These are phyloP conservation scores for Paramecium sonneborni DNA, from an alignment of 73 alveolate genomes.

Conservation along the genomic window DNA sequence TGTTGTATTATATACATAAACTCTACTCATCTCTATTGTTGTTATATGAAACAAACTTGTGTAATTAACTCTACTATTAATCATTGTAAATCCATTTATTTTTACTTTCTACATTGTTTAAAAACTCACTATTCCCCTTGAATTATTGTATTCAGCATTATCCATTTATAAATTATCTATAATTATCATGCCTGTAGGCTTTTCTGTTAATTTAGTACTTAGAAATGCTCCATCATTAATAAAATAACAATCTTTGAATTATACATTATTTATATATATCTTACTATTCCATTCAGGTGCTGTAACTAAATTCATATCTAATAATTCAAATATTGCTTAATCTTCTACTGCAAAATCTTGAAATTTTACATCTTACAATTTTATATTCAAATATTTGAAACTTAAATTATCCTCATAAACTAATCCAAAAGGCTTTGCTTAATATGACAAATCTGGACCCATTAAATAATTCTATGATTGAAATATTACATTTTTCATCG, in stretches of 20 bases:
- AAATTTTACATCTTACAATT: neutral
- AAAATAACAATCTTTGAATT: neutral
- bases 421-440: conserved; percentile 8
- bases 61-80: neutral
- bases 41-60: neutral
- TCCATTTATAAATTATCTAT: neutral
- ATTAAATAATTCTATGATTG: neutral
- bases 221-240: neutral
- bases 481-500: neutral
- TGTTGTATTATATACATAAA: neutral
- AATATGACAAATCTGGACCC: neutral
- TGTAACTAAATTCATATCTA: neutral
- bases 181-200: neutral
- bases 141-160: neutral
- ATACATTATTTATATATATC: neutral
- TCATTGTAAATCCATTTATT: neutral
- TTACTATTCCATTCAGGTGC: conserved; percentile 44
- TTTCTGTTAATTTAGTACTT: neutral
- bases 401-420: neutral
- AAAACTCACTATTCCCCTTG: conserved; percentile 20
- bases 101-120: neutral
- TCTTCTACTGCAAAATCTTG: conserved; percentile 5
- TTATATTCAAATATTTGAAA: neutral
- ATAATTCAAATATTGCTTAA: neutral
- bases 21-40: neutral